These are phyloP conservation scores for Penicillium atrosanguineum DNA, from an alignment of 495 filamentous ascomycete species.

Conservation along the genomic window DNA sequence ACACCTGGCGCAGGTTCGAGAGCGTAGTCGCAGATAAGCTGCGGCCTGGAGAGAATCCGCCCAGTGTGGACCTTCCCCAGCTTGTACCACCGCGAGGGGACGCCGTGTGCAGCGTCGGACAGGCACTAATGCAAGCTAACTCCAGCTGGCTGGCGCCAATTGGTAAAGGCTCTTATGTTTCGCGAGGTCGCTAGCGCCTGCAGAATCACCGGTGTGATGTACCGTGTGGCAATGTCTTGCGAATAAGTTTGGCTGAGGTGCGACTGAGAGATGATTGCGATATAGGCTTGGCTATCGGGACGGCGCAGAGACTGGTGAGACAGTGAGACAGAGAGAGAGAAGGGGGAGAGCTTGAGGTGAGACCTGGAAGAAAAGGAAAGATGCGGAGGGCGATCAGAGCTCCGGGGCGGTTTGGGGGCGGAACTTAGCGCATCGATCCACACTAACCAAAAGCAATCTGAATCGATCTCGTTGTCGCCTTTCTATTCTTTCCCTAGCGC, in stretches of 20 bases:
- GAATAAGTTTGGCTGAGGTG: background rate
- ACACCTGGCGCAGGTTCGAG: slow-evolving; percentile 3
- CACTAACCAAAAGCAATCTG: background rate
- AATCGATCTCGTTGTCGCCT: background rate
- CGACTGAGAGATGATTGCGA: background rate
- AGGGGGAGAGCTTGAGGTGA: background rate
- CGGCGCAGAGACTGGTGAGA: slow-evolving; percentile 3
- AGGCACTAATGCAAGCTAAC: slow-evolving; percentile 13
- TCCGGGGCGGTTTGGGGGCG: slow-evolving; percentile 8
- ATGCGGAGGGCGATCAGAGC: slow-evolving; percentile 9
- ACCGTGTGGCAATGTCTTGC: background rate
- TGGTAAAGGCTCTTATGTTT: slow-evolving; percentile 2
- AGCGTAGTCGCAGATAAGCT: slow-evolving; percentile 8
- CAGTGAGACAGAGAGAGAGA: background rate
- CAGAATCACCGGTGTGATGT: background rate
- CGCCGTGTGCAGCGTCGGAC: slow-evolving; percentile 12
- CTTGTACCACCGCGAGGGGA: slow-evolving; percentile 15
- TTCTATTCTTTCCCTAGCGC: background rate
- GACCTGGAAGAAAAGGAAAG: background rate
- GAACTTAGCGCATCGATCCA: slow-evolving; percentile 7
- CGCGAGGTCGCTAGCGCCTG: background rate
- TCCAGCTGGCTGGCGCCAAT: slow-evolving; percentile 3
- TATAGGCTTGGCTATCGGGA: background rate
- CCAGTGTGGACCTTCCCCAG: slow-evolving; percentile 10
- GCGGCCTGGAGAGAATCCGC: slow-evolving; percentile 9